Conservation (phyloP, 805 yeast genomes). For the Wickerhamomyces hampshirensis region DNA sequence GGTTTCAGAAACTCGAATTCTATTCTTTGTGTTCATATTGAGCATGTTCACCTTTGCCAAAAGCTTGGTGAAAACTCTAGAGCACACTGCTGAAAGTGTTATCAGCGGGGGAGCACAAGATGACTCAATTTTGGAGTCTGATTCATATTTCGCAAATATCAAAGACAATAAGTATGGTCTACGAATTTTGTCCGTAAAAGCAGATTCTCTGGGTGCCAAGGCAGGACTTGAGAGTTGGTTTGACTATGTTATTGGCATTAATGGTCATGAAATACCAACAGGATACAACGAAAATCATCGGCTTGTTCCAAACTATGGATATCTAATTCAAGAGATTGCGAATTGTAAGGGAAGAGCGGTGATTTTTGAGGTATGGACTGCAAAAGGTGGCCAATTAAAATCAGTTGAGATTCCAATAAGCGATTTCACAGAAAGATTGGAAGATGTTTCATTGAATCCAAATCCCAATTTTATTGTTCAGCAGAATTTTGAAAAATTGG, state of each 20-base stretch:
- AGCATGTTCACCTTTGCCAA: constrained; percentile 65
- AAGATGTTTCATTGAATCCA: constrained; percentile 22
- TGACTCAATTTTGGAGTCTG: constrained; percentile 19
- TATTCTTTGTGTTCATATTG: too few relatives aligned
- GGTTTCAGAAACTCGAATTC: too few relatives aligned
- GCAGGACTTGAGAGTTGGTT: constrained; percentile 78
- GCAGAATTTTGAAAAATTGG: constrained; percentile 45
- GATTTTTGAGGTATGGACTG: constrained; percentile 71
- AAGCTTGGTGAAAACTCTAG: constrained; percentile 52
- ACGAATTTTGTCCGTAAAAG: constrained; percentile 48
- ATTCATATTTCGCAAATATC: constrained; percentile 25
- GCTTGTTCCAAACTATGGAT: constrained; percentile 38
- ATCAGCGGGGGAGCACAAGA: constrained; percentile 24
- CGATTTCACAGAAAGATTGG: constrained; percentile 24
- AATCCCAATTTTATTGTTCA: constrained; percentile 22
- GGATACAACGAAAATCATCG: constrained; percentile 29
- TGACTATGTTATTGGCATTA: constrained; percentile 78
- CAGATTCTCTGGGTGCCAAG: constrained; percentile 41
- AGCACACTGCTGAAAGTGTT: constrained; percentile 32
- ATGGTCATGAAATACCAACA: constrained; percentile 57
- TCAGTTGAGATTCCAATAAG: constrained; percentile 33
- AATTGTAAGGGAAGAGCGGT: constrained; percentile 37
- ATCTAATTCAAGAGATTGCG: constrained; percentile 38
- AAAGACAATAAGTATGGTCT: constrained; percentile 42
- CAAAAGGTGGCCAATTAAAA: constrained; percentile 69